These are phyloP conservation scores for Chalciporus piperatus DNA, from an alignment of 768 basidiomycete genomes.

Conservation along the genomic window DNA sequence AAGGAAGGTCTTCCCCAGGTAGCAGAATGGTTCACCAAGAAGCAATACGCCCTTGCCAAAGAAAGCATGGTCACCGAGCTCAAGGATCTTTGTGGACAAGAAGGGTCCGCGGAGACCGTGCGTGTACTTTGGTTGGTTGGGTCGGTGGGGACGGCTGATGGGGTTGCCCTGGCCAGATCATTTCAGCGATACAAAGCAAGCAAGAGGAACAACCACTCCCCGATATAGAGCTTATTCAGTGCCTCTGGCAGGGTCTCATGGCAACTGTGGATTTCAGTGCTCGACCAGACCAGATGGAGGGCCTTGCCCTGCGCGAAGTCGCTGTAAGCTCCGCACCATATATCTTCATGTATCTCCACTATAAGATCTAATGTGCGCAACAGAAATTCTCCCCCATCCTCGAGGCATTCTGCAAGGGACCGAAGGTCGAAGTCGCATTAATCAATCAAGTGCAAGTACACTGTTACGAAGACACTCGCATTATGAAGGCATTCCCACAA, in stretches of 20 bases:
- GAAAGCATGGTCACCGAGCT: conserved; percentile 70
- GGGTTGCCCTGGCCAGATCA: conserved; percentile 50
- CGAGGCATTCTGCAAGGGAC: conserved; percentile 84
- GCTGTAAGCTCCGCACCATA: conserved; percentile 50
- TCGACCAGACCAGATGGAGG: conserved; percentile 89
- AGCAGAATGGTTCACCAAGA: conserved; percentile 94
- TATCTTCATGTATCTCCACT: neutral
- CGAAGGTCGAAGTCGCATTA: conserved; percentile 89
- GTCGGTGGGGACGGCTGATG: conserved; percentile 5
- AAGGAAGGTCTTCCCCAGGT: conserved; percentile 72
- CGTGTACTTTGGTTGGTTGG: conserved; percentile 20
- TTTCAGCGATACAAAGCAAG: conserved; percentile 65
- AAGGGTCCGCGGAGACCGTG: conserved; percentile 69
- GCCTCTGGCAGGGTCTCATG: conserved; percentile 93
- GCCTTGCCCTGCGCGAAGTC: conserved; percentile 83
- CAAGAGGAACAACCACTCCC: conserved; percentile 82
- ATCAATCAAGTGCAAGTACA: conserved; percentile 95
- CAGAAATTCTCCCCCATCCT: conserved; percentile 84
- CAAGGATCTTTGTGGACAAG: conserved; percentile 65
- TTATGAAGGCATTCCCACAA: conserved; percentile 93
- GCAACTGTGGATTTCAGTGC: conserved; percentile 84
- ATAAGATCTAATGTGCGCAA: neutral
- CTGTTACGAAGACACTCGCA: conserved; percentile 94
- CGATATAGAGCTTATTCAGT: conserved; percentile 79
- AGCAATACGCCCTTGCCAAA: conserved; percentile 79